Base-by-base conservation (phyloP, 2,329 filamentous ascomycete species). In the Myotisia sp. region DNA sequence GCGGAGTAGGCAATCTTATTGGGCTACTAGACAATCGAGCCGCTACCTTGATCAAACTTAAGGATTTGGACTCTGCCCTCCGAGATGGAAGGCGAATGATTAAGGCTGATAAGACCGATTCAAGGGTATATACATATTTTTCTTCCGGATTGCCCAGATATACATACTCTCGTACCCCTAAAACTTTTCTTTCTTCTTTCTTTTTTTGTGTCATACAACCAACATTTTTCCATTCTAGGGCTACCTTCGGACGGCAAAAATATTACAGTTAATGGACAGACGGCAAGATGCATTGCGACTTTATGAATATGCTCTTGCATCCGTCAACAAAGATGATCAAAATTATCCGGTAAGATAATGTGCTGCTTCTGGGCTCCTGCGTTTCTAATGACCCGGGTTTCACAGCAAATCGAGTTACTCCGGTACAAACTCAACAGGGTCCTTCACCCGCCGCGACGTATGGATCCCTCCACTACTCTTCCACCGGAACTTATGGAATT, bases 1-100 rank as follows among this genome's bases (percentile, higher is more conserved):
- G 47, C 22, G 48, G 50, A 31, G 41, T 51, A 40, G 47, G 49
- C 6, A 48, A 58, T 34, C 37, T 45, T 18, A 21, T 64, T 41
- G 37, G 53, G 37, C 53, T 74, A 19, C 55, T 70, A 29, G 70
- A 75, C 47, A 63, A 66, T 39, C 65, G 71, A 31, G 64, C 69
- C 23, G 70, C 70, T 8, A 64, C 65, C 22, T 63, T 68, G 38
- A 64, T 65, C 31, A 72, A 70, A 46, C 52, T 74, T 6, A 56
- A 56, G 10, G 52, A 70, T 38, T 56, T 64, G 39, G 56, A 64
- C 16, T 51, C 56, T 8, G 71, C 71, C 0, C 56, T 75, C 6
- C 58, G 62, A 36, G 70, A 76, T 58, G 67, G 67, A n/a, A 65
- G 65, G 41, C 56, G 58, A 13, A 71, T 73, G 57, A 71, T 76